These are phyloP conservation scores for Alternaria postmessia DNA, from an alignment of 2,329 filamentous ascomycete species.

Conservation along the genomic window DNA sequence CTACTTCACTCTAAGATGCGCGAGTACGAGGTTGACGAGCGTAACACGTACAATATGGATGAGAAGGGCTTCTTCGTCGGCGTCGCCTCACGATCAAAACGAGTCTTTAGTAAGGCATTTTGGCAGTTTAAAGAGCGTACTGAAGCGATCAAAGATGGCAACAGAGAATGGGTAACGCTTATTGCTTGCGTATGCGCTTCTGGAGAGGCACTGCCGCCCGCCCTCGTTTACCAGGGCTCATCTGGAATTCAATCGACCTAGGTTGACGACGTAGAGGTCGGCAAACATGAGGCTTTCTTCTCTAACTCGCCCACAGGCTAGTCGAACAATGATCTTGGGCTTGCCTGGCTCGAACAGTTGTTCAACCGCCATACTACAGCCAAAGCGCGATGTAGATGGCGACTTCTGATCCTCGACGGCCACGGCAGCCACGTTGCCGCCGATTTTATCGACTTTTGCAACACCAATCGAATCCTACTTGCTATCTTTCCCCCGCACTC, in stretches of 20 bases:
- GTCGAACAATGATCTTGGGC: too few species aligned
- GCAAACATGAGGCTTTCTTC: too few species aligned
- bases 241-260: too few species aligned
- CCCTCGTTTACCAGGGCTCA: neutral
- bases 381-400: neutral
- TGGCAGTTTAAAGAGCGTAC: too few species aligned
- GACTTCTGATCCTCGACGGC: neutral
- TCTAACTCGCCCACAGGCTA: too few species aligned
- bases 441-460: neutral
- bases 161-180: neutral
- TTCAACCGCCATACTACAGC: neutral
- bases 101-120: too few species aligned
- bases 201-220: neutral
- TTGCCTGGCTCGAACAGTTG: neutral
- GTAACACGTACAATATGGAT: too few species aligned
- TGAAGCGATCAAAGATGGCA: neutral
- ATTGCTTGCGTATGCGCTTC: neutral
- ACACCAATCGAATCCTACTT: neutral
- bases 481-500: neutral
- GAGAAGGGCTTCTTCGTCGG: too few species aligned
- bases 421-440: neutral
- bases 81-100: too few species aligned
- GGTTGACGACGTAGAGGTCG: too few species aligned
- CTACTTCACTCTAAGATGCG: too few species aligned
- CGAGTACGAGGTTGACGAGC: too few species aligned